A percentile compares a stretch with the other conserved stretches of the same genome.
These are phyloP conservation scores for Lactuca saligna DNA, from an alignment of 129 eudicot genomes.

Conservation along the genomic window DNA sequence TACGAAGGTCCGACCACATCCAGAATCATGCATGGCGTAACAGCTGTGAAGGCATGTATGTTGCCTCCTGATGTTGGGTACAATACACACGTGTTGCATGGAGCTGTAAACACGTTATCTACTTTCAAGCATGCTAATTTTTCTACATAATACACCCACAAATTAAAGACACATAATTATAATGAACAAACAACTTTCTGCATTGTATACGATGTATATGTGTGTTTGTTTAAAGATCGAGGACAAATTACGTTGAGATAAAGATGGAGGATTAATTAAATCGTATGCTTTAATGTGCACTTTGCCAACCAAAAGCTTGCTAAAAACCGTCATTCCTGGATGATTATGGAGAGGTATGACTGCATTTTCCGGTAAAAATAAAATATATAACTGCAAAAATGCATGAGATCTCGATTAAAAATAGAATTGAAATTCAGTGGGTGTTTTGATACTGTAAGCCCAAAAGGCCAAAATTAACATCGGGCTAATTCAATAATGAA, in stretches of 20 bases:
- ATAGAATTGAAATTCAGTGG: neutral
- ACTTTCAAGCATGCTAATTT: slow-evolving; percentile 66
- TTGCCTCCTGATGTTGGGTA: slow-evolving; percentile 94
- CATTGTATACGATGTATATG: neutral
- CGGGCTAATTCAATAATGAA: neutral
- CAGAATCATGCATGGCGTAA: slow-evolving; percentile 84
- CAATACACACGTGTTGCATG: slow-evolving; percentile 69
- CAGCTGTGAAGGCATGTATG: slow-evolving; percentile 76
- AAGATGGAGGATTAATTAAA: slow-evolving; percentile 45
- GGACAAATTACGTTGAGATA: slow-evolving; percentile 58
- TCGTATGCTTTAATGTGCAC: slow-evolving; percentile 92
- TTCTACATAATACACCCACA: slow-evolving; percentile 29
- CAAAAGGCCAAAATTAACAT: neutral
- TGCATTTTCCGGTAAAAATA: slow-evolving; percentile 65
- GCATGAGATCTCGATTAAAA: neutral
- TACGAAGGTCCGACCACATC: slow-evolving; percentile 96
- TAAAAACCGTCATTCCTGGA: slow-evolving; percentile 91
- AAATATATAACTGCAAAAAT: slow-evolving; percentile 57
- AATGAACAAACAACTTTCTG: too few relatives aligned
- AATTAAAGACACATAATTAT: neutral
- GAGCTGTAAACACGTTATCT: slow-evolving; percentile 53
- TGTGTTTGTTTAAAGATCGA: too few relatives aligned
- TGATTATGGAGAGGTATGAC: slow-evolving; percentile 94
- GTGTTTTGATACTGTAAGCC: neutral
- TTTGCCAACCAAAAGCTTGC: slow-evolving; percentile 73